Evolutionary conservation across 441 rosid genomes (phyloP), one percentile per base, ranked within the genome.

Genomic region (Arabidopsis lyrata): DNA sequence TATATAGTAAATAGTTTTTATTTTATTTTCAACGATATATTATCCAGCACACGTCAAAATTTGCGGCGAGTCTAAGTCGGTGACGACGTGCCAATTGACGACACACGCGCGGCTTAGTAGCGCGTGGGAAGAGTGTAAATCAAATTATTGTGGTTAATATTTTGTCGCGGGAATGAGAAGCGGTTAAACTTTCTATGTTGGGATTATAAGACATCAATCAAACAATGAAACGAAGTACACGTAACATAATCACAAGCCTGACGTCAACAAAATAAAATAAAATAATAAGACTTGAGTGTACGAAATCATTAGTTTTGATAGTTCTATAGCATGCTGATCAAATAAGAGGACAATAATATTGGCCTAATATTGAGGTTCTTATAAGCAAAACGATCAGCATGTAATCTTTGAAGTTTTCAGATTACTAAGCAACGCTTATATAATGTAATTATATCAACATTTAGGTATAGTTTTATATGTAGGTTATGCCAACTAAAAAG

Each of bases 21-120:
- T 4, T 29, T 34, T n/a, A 22, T 27, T 3, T 52, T 10, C 39
- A 63, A 44, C 39, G 12, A 44, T 13, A 0, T 0, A 24, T 11
- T 41, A 41, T 42, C 38, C 31, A 57, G 20, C 11, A 2, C 8
- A n/a, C 24, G 24, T 71, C 75, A 62, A 62, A 39, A 4, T 8
- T 71, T 39, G 35, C 68, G 75, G 35, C 75, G 15, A 39, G 1
- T 27, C 11, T 22, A 45, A 45, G 68, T 72, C 63, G 47, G 69
- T 53, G 70, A 22, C 18, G 29, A 36, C 44, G 53, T 42, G 31
- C 1, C 6, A 9, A 52, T 9, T 18, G 44, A 52, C 45, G 16
- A 47, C 27, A 72, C 42, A 52, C 61, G 62, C 53, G 68, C 45
- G 5, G 24, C 16, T 13, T 15, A 59, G 4, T 22, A 70, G 48